Evolutionary conservation across 371 early-diverging fungal genomes (phyloP).

Genomic region (Rhizopus arrhizus): DNA sequence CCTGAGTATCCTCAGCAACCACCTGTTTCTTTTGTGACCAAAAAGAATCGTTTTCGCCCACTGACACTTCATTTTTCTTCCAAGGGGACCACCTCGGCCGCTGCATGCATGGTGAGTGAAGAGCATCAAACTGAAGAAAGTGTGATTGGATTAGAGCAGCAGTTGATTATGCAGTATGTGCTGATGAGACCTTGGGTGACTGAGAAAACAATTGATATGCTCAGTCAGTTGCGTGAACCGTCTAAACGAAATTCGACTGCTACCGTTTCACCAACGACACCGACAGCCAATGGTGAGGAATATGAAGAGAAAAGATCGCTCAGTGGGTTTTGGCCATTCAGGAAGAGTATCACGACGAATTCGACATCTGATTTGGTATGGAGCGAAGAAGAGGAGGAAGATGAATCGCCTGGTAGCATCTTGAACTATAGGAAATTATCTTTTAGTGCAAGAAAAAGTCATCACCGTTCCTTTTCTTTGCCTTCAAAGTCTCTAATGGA

Average conservation of each 20-base stretch:
- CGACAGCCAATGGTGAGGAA: neutral
- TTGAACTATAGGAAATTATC: neutral
- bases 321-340: conserved; percentile 31
- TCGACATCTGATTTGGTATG: conserved; percentile 1
- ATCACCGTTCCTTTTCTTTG: conserved; percentile 24
- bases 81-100: conserved; percentile 7
- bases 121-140: conserved; percentile 21
- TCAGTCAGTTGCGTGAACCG: conserved; percentile 66
- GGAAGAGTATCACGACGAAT: conserved; percentile 17
- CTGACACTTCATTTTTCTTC: conserved; percentile 37
- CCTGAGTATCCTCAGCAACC: conserved; percentile 60
- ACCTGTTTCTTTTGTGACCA: conserved; percentile 47
- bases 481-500: conserved; percentile 15
- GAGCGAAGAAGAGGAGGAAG: conserved; percentile 25
- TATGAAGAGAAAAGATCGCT: conserved; percentile 21
- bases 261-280: conserved; percentile 18
- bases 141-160: conserved; percentile 34
- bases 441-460: conserved; percentile 4
- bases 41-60: conserved; percentile 48
- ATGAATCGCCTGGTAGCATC: neutral
- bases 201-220: conserved; percentile 70
- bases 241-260: conserved; percentile 34
- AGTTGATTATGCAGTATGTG: conserved; percentile 65
- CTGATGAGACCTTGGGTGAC: conserved; percentile 49
- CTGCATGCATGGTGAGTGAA: conserved; percentile 17